Base-by-base conservation (phyloP, 768 basidiomycete genomes). In the Tricholoma furcatifolium region DNA sequence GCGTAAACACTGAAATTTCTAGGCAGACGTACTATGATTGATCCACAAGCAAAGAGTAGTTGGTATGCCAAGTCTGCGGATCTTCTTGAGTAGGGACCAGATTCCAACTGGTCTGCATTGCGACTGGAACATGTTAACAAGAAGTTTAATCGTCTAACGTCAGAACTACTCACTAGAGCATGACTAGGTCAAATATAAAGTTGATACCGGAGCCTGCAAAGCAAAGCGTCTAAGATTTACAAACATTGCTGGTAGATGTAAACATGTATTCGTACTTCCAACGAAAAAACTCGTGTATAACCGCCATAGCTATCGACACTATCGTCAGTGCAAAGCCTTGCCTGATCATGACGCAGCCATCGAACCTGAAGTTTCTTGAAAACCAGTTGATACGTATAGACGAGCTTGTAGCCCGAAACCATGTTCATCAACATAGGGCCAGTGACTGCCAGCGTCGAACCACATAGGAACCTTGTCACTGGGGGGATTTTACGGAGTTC, bases 61-160 rank as follows among this genome's bases (percentile, higher is more conserved):
- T 92, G 89, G 80, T 84, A 92, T 15, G 87, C 88, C 41, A 87
- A 78, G 68, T 93, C 91, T 2, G 88, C 80, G 0, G 88, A 87
- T 43, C 80, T 78, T 4, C 73, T 67, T 0, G 65, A 57, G 62
- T 82, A 93, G 39, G 83, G 76, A 4, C 74, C 72, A 12, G 74
- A 70, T 68, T 94, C 92, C 3, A 93, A 71, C 36, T 81, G 73
- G 59, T 84, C 75, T 20, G 82, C 74, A 45, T 80, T 83, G 55
- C 83, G 86, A 62, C 91, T 93, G 34, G n/a, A 34, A 12, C 6
- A 48, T 43, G 59, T 41, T 14, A 10, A 30, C 3, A 4, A 17
- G 34, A 23, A 50, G 11, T n/a, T 18, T 8, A 10, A 27, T 11
- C 34, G 23, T 15, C 11, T 10, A 10, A 35, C 47, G 15, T n/a